These are phyloP conservation scores for Aspergillus sp. DNA, from an alignment of 2,329 filamentous ascomycete genomes.

Conservation along the genomic window DNA sequence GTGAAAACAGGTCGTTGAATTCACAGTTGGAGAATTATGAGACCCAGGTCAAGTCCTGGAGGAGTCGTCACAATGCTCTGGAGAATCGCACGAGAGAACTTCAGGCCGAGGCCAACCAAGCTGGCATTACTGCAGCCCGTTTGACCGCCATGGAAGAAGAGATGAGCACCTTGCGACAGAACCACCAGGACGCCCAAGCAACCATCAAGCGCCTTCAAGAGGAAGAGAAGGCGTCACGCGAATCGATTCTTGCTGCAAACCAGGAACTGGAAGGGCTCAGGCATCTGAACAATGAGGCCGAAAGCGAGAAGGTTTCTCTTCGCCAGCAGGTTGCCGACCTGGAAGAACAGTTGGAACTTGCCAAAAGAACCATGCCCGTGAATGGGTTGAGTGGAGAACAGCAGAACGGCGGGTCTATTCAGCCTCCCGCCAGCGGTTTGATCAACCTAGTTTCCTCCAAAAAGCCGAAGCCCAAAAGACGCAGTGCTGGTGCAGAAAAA, in stretches of 20 bases:
- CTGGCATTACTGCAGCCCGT: slow-evolving; percentile 89
- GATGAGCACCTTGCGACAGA: slow-evolving; percentile 85
- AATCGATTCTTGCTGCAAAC: slow-evolving; percentile 75
- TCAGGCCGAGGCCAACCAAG: slow-evolving; percentile 95
- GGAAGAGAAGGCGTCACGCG: slow-evolving; percentile 82
- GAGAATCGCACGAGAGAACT: slow-evolving; percentile 90
- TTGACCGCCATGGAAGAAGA: slow-evolving; percentile 91
- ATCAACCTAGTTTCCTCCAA: slow-evolving; percentile 97
- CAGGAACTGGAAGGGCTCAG: slow-evolving; percentile 78
- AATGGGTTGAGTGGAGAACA: slow-evolving; percentile 63
- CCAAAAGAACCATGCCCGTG: slow-evolving; percentile 72
- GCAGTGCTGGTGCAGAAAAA: slow-evolving; percentile 84
- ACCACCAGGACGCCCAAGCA: slow-evolving; percentile 82
- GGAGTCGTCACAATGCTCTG: slow-evolving; percentile 83
- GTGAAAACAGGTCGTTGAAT: slow-evolving; percentile 86
- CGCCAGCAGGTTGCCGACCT: slow-evolving; percentile 86
- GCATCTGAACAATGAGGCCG: slow-evolving; percentile 70
- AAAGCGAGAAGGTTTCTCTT: slow-evolving; percentile 81
- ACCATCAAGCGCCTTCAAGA: slow-evolving; percentile 95
- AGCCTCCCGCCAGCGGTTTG: slow-evolving; percentile 67
- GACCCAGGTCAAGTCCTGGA: slow-evolving; percentile 92
- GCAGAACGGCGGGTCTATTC: slow-evolving; percentile 60
- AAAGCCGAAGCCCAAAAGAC: slow-evolving; percentile 78
- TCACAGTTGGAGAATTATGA: slow-evolving; percentile 95
- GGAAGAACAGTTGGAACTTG: slow-evolving; percentile 87